phyloP scores from a whole-genome alignment of 1,284 basidiomycete genomes.

The Mycosarcoma maydis region DNA sequence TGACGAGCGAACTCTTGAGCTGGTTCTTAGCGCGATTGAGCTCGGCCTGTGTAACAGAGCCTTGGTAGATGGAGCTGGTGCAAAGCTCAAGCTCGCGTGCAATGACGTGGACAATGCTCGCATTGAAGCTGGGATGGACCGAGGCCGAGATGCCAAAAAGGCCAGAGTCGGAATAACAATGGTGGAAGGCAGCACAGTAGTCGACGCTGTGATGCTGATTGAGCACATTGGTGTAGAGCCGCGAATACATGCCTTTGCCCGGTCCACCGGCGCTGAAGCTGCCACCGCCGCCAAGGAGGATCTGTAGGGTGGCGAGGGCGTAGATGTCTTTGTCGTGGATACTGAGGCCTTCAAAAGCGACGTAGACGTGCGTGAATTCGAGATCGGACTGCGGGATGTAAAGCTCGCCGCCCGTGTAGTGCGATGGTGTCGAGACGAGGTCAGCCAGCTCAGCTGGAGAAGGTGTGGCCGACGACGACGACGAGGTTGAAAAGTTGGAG shows the following conservation, averaged over 20 bases:
- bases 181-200: conserved; percentile 97
- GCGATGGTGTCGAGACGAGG: conserved; percentile 70
- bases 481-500: conserved; percentile 53
- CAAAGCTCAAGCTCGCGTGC: conserved; percentile 77
- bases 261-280: conserved; percentile 95
- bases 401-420: conserved; percentile 83
- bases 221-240: conserved; percentile 95
- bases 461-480: conserved; percentile 48
- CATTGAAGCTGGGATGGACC: conserved; percentile 77
- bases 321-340: conserved; percentile 95
- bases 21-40: conserved; percentile 92
- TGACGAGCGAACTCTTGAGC: conserved; percentile 90
- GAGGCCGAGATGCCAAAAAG: conserved; percentile 92
- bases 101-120: conserved; percentile 82
- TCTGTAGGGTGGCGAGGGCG: conserved; percentile 91
- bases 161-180: conserved; percentile 94
- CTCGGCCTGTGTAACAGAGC: conserved; percentile 75
- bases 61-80: conserved; percentile 57
- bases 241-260: conserved; percentile 98
- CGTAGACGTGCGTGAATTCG: conserved; percentile 91
- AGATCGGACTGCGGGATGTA: conserved; percentile 74
- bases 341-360: conserved; percentile 90
- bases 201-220: conserved; percentile 94
- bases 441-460: conserved; percentile 35
- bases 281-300: conserved; percentile 92